These are phyloP conservation scores for Boletus huronensis DNA, from an alignment of 768 basidiomycete species.

Conservation along the genomic window DNA sequence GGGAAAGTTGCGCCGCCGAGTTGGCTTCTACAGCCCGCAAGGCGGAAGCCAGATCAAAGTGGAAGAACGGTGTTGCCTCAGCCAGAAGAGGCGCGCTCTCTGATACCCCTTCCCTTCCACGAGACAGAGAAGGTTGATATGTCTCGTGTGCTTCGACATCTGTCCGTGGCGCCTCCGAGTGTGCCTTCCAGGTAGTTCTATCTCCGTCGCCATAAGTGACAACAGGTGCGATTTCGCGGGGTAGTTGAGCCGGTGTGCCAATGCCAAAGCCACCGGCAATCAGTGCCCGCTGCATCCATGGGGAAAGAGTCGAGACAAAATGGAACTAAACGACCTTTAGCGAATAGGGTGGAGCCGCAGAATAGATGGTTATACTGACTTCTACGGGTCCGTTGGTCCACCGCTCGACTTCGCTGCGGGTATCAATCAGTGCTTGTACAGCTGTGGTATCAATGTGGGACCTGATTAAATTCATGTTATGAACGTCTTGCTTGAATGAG, in stretches of 20 bases:
- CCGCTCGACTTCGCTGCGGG: slow-evolving; percentile 80
- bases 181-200: slow-evolving; percentile 22
- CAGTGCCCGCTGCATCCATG: slow-evolving; percentile 89
- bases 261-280: slow-evolving; percentile 89
- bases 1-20: background rate
- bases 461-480: slow-evolving; percentile 35
- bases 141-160: slow-evolving; percentile 36
- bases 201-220: slow-evolving; percentile 58
- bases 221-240: slow-evolving; percentile 71
- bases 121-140: slow-evolving; percentile 6
- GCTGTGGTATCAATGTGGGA: slow-evolving; percentile 91
- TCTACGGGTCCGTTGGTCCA: slow-evolving; percentile 79
- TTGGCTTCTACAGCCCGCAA: slow-evolving; percentile 64
- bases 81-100: slow-evolving; percentile 38
- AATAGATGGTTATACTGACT: slow-evolving; percentile 35
- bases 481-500: background rate
- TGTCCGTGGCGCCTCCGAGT: background rate
- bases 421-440: slow-evolving; percentile 87
- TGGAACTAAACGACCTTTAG: slow-evolving; percentile 64
- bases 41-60: slow-evolving; percentile 76
- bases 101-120: background rate
- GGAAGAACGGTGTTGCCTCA: slow-evolving; percentile 80
- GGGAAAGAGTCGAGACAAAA: slow-evolving; percentile 87
- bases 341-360: background rate
- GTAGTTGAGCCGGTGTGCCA: slow-evolving; percentile 43